Percentiles rank a stretch among this genome's conserved stretches.
These are phyloP conservation scores for Leptographium lundbergii DNA, from an alignment of 2,329 filamentous ascomycete species.

Conservation along the genomic window DNA sequence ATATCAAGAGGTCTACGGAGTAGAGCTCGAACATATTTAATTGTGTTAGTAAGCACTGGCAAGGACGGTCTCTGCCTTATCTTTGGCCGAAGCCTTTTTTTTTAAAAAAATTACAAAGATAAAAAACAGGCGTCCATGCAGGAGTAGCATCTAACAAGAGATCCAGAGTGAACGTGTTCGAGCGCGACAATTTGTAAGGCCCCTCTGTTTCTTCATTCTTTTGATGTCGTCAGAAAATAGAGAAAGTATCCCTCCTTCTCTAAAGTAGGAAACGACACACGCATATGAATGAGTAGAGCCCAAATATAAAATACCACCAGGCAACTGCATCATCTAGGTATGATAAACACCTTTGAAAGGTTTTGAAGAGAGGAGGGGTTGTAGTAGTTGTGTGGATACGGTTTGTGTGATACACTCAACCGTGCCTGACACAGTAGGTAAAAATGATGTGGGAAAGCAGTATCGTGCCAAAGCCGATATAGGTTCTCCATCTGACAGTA, in stretches of 20 bases:
- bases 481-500: background rate
- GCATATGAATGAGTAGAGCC: background rate
- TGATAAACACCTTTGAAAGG: background rate
- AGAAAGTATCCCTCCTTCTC: background rate
- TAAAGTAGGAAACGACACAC: background rate
- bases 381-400: no score
- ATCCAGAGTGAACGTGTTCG: background rate
- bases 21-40: background rate
- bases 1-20: background rate
- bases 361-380: background rate
- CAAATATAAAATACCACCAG: background rate
- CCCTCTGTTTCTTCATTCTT: background rate
- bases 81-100: slow-evolving; percentile 4
- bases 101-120: background rate
- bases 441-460: background rate
- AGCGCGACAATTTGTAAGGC: background rate
- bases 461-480: background rate
- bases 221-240: background rate
- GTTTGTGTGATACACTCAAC: no score
- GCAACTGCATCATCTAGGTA: background rate
- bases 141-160: background rate
- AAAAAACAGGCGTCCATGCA: background rate
- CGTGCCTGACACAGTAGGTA: no score
- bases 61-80: slow-evolving; percentile 5
- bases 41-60: background rate